phyloP scores from a whole-genome alignment of 768 basidiomycete genomes.

The Gyrodon lividus region DNA sequence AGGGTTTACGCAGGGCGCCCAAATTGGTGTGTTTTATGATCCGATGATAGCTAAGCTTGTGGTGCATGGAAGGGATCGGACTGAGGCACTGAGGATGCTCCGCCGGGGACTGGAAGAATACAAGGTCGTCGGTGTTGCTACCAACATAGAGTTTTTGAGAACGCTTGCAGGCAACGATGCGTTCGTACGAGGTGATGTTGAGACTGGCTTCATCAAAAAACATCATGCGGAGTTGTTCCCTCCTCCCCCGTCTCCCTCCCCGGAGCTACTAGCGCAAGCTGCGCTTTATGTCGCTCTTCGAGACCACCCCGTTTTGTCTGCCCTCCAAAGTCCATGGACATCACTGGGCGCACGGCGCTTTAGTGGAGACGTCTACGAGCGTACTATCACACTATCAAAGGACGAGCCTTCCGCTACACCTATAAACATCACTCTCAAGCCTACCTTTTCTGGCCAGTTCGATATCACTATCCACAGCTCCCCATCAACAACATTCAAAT shows the following conservation, averaged over 20 bases:
- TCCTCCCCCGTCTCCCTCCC: conserved; percentile 51
- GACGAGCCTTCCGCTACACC: conserved; percentile 44
- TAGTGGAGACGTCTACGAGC: conserved; percentile 68
- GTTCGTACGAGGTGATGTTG: conserved; percentile 78
- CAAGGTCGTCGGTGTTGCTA: conserved; percentile 86
- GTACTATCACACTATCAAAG: conserved; percentile 58
- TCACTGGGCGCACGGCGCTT: conserved; percentile 74
- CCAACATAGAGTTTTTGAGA: conserved; percentile 87
- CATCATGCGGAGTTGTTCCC: conserved; percentile 83
- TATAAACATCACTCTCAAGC: conserved; percentile 40
- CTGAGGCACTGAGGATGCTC: conserved; percentile 79
- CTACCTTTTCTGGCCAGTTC: conserved; percentile 45
- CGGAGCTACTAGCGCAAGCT: conserved; percentile 72
- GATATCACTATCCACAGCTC: conserved; percentile 48
- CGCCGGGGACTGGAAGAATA: conserved; percentile 84
- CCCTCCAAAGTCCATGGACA: conserved; percentile 59
- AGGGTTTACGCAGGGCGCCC: conserved; percentile 77
- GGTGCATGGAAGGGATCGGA: conserved; percentile 80
- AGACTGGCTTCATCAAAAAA: conserved; percentile 95
- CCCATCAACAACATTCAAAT: conserved; percentile 39
- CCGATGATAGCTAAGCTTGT: conserved; percentile 93
- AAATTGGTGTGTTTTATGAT: conserved; percentile 88
- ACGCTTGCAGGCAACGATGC: conserved; percentile 72
- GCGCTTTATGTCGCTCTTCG: conserved; percentile 74
- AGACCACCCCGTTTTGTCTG: conserved; percentile 42